Conservation (phyloP, 345 rosid species). For the Sisymbrium irio region DNA sequence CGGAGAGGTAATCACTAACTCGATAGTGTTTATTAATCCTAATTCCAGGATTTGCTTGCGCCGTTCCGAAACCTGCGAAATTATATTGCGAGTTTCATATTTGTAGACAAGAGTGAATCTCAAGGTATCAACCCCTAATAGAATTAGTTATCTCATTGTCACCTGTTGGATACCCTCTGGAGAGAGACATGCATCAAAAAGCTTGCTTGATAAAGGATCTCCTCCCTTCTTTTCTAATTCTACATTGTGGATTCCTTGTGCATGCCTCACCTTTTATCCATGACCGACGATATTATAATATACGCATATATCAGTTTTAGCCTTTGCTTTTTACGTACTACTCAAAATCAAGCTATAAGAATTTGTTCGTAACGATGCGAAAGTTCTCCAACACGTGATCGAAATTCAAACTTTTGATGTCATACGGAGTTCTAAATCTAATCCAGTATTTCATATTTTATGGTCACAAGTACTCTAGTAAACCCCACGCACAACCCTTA, state of each 20-base stretch:
- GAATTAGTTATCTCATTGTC: not conserved
- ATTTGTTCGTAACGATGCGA: not conserved
- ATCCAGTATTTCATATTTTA: not conserved
- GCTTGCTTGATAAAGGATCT: slow-evolving; percentile 33
- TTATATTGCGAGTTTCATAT: not conserved
- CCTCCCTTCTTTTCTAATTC: slow-evolving; percentile 39
- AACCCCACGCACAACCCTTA: not conserved
- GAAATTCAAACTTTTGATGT: not conserved
- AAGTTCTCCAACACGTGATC: not conserved
- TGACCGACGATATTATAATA: not conserved
- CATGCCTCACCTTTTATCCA: slow-evolving; percentile 62
- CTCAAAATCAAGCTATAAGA: not conserved
- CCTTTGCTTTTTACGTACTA: not conserved
- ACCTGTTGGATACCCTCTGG: slow-evolving; percentile 60
- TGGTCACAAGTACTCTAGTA: not conserved
- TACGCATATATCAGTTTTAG: not conserved
- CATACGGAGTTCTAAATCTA: not conserved
- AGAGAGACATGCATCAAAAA: slow-evolving; percentile 61
- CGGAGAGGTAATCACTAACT: slow-evolving; percentile 38
- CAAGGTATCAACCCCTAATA: slow-evolving; percentile 4
- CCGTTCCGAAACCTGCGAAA: slow-evolving; percentile 15
- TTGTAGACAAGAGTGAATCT: slow-evolving; percentile 12
- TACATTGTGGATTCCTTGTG: slow-evolving; percentile 64
- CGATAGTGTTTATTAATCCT: slow-evolving; percentile 22
- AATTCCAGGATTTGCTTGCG: slow-evolving; percentile 5